Conservation (phyloP, 2,329 filamentous ascomycete species). For the Pseudogymnoascus sp. region DNA sequence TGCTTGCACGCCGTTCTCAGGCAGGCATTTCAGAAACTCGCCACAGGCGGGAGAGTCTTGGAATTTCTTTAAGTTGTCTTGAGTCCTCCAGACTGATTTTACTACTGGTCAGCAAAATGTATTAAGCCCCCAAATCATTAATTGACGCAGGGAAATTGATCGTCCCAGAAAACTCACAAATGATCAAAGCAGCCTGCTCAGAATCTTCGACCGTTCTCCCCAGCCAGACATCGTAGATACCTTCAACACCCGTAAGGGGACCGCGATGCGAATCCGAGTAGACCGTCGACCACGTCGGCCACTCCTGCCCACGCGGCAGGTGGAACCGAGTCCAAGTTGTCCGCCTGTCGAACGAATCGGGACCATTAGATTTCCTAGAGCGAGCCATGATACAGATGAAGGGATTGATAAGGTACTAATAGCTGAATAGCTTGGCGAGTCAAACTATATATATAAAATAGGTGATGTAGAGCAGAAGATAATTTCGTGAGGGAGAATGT, state of each 20-base stretch:
- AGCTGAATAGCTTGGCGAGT: neutral
- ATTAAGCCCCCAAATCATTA: neutral
- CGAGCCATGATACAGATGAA: neutral
- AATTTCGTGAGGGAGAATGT: neutral
- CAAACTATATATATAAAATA: neutral
- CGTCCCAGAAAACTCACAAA: neutral
- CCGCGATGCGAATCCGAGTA: constrained; percentile 14
- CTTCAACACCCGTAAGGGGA: neutral
- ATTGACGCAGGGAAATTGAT: neutral
- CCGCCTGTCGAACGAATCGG: neutral
- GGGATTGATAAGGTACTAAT: neutral
- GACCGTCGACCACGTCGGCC: constrained; percentile 20
- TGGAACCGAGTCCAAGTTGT: constrained; percentile 20
- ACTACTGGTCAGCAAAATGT: neutral
- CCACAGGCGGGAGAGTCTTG: neutral
- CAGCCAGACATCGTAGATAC: constrained; percentile 27
- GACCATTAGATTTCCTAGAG: neutral
- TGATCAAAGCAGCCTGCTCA: constrained; percentile 20
- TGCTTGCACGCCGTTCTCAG: neutral
- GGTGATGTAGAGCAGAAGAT: neutral
- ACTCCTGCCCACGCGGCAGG: constrained; percentile 19
- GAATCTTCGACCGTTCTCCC: constrained; percentile 21
- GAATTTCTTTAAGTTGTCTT: neutral
- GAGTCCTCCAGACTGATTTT: neutral
- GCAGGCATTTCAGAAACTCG: neutral